These are phyloP conservation scores for Ramalina intermedia DNA, from an alignment of 495 filamentous ascomycete genomes.

Conservation along the genomic window DNA sequence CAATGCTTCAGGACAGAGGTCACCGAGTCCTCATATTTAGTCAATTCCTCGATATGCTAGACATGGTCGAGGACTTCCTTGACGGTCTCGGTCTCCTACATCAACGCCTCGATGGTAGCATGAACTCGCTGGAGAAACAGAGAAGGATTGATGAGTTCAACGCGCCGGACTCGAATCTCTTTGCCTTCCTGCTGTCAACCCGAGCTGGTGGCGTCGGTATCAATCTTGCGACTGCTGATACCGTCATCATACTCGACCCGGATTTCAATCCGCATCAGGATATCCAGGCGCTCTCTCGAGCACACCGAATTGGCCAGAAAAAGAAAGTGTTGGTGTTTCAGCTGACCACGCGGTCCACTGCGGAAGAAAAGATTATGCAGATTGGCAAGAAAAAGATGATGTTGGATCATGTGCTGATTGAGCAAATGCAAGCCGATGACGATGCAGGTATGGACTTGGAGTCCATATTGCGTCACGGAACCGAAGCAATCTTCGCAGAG, in stretches of 20 bases:
- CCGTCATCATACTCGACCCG: conserved; percentile 94
- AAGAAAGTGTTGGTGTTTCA: conserved; percentile 94
- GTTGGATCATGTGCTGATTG: conserved; percentile 84
- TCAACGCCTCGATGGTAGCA: conserved; percentile 72
- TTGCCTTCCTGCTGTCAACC: conserved; percentile 85
- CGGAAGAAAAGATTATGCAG: conserved; percentile 92
- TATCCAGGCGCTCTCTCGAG: conserved; percentile 85
- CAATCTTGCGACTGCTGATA: conserved; percentile 93
- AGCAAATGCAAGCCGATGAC: conserved; percentile 69
- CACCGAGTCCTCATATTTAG: conserved; percentile 93
- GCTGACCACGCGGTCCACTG: conserved; percentile 72
- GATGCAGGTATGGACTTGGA: conserved; percentile 64
- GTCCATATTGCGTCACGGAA: conserved; percentile 78
- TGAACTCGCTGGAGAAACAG: conserved; percentile 73
- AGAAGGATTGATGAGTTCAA: conserved; percentile 90
- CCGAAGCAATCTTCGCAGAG: conserved; percentile 71
- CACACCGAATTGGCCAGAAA: conserved; percentile 89
- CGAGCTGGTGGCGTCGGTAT: conserved; percentile 93
- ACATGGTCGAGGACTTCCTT: conserved; percentile 85
- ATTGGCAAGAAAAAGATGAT: conserved; percentile 92
- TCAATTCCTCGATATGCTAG: conserved; percentile 81
- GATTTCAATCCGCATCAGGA: conserved; percentile 99
- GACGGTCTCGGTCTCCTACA: conserved; percentile 51
- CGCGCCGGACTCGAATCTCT: conserved; percentile 62
- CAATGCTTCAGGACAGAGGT: conserved; percentile 74